Conservation (phyloP, 805 yeast species). For the Zygosaccharomyces pseudorouxii region DNA sequence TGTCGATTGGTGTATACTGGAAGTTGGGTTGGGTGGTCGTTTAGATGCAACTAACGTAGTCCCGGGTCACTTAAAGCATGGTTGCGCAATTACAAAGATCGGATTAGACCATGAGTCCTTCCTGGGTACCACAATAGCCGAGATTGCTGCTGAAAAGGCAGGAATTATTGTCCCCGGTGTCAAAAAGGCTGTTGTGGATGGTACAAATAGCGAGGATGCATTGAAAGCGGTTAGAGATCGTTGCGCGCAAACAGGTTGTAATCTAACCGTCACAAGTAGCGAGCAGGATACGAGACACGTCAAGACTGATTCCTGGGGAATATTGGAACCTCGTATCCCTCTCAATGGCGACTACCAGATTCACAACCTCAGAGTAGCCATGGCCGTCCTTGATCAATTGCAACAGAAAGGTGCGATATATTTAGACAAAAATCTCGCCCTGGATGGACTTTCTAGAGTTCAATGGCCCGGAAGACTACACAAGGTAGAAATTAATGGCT, state of each 20-base stretch:
- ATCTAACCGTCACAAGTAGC: constrained; percentile 25
- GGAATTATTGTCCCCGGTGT: constrained; percentile 61
- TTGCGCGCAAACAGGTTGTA: constrained; percentile 36
- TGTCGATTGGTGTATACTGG: constrained; percentile 77
- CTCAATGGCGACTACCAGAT: constrained; percentile 70
- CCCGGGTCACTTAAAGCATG: constrained; percentile 43
- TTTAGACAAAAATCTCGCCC: constrained; percentile 37
- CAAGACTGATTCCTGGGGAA: constrained; percentile 33
- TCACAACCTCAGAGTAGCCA: constrained; percentile 64
- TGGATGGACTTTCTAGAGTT: constrained; percentile 50
- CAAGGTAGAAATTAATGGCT: constrained; percentile 32
- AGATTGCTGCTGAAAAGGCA: constrained; percentile 76
- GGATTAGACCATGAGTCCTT: constrained; percentile 81
- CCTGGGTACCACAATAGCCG: constrained; percentile 58
- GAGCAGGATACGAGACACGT: constrained; percentile 10
- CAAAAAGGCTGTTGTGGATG: constrained; percentile 65
- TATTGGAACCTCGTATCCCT: constrained; percentile 42
- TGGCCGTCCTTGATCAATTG: constrained; percentile 46
- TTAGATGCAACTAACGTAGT: constrained; percentile 84
- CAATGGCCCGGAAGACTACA: constrained; percentile 91
- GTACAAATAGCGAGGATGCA: constrained; percentile 52
- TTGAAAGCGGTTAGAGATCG: constrained; percentile 41
- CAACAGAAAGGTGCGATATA: constrained; percentile 22
- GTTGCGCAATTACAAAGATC: constrained; percentile 76
- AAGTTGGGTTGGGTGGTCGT: constrained; percentile 91